Evolutionary conservation across 2,329 filamentous ascomycete genomes (phyloP).

Genomic region (Colletotrichum camelliae): DNA sequence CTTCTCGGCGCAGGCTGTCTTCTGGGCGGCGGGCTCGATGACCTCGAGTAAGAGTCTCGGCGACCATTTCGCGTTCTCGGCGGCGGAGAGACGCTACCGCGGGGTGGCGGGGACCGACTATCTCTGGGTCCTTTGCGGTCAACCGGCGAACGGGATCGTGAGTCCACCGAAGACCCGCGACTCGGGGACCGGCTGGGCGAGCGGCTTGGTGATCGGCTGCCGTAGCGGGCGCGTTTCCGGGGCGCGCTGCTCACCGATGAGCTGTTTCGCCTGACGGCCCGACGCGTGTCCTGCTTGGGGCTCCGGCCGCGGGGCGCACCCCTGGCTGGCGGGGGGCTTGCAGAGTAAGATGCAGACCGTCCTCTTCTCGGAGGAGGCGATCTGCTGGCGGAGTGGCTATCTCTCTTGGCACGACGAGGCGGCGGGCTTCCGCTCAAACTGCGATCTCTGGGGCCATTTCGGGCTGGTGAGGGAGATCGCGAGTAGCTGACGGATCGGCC

Average conservation of each 20-base stretch:
- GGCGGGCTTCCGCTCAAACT: slow-evolving; percentile 12
- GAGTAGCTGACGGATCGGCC: slow-evolving; percentile 29
- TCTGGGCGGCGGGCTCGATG: slow-evolving; percentile 23
- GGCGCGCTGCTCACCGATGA: slow-evolving; percentile 36
- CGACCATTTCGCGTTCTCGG: slow-evolving; percentile 23
- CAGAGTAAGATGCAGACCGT: slow-evolving; percentile 28
- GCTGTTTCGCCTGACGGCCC: slow-evolving; percentile 36
- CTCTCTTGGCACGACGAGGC: slow-evolving; percentile 28
- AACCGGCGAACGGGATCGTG: slow-evolving; percentile 25
- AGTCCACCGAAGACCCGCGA: slow-evolving; percentile 33
- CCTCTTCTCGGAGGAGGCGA: slow-evolving; percentile 27
- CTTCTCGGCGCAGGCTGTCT: slow-evolving; percentile 5
- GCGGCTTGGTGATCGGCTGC: slow-evolving; percentile 22
- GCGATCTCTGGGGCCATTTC: slow-evolving; percentile 23
- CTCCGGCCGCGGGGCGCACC: slow-evolving; percentile 9
- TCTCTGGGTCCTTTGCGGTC: slow-evolving; percentile 15
- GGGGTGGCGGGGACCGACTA: slow-evolving; percentile 22
- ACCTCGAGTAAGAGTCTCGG: slow-evolving; percentile 25
- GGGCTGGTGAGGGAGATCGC: slow-evolving; percentile 34
- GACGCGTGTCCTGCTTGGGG: background rate
- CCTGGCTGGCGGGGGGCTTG: slow-evolving; percentile 13
- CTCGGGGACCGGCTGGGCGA: slow-evolving; percentile 18
- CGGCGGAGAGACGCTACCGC: slow-evolving; percentile 23
- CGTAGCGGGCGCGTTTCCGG: slow-evolving; percentile 25
- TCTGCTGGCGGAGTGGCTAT: slow-evolving; percentile 38